Base-by-base conservation (phyloP, 805 yeast species). In the Myxozyma lipomycoides region DNA sequence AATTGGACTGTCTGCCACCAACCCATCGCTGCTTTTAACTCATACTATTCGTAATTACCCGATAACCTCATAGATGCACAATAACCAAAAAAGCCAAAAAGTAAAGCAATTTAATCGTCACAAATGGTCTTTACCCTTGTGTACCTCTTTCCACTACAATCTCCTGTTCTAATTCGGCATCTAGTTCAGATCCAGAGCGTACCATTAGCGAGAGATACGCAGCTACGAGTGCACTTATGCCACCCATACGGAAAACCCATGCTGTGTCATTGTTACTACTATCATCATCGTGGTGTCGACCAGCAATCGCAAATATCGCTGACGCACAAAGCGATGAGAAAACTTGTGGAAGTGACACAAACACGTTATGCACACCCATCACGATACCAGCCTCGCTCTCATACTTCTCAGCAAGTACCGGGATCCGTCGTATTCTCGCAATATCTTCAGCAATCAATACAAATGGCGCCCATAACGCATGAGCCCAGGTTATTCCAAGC, bases 401-500 rank as follows among this genome's bases (percentile, higher is more conserved):
- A 50, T 75, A 68, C 22, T 36, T 49, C 21, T 39, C 38, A 35
- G 28, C 46, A 9, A 48, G 25, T 24, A 52, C 48, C 30, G 56
- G 60, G n/a, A 52, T 43, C 2, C 64, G 59, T 53, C 75, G 77
- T 26, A 78, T 75, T 46, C 81, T 65, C 26, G 80, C 70, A 17
- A 78, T 70, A 54, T 78, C 83, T 58, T 78, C 82, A 30, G 83
- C 76, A 9, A 81, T 78, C 35, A 81, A 60, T 1, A 79, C 80
- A 63, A 79, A 81, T 4, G 86, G 86, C 2, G 82, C 80, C 86
- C 86, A 81, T 17, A 79, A 70, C 0, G 84, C 81, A 51, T 72
- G 72, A 1, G 85, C 84, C 86, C 86, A 81, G 0, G 84, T 75
- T 19, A 81, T 67, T 2, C 86, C 86, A 40, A 79, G 62, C 15